Conservation (phyloP, 768 basidiomycete species). For the Sistotremastrum suecicum region DNA sequence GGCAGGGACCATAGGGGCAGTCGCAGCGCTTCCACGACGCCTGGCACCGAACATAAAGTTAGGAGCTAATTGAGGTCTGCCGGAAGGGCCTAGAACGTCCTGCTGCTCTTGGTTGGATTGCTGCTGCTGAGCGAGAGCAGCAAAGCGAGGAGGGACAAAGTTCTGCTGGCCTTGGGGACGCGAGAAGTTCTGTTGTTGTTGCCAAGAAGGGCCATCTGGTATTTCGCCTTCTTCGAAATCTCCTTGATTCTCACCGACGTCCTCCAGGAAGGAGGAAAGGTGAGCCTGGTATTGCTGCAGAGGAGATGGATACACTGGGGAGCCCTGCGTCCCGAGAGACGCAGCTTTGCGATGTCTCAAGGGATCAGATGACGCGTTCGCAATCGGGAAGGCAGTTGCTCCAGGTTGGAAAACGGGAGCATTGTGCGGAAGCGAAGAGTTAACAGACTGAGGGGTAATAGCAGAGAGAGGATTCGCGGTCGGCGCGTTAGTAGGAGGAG, state of each 20-base stretch:
- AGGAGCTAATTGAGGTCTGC: conserved; percentile 84
- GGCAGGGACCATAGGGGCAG: conserved; percentile 48
- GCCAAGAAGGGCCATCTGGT: background rate
- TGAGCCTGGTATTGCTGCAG: conserved; percentile 63
- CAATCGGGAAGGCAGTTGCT: conserved; percentile 37
- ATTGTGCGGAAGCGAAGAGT: conserved; percentile 45
- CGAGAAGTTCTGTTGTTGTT: conserved; percentile 34
- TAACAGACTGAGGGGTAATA: conserved; percentile 28
- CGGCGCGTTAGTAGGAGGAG: conserved; percentile 38
- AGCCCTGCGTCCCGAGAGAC: conserved; percentile 42
- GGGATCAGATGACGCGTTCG: conserved; percentile 27
- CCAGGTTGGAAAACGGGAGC: conserved; percentile 69
- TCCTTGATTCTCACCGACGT: conserved; percentile 47
- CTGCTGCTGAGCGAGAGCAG: conserved; percentile 61
- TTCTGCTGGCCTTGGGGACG: conserved; percentile 57
- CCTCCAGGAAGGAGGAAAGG: conserved; percentile 75
- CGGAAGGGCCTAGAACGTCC: conserved; percentile 52
- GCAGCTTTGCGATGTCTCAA: conserved; percentile 72
- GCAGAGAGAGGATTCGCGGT: conserved; percentile 24
- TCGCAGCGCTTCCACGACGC: conserved; percentile 31
- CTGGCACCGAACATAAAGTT: conserved; percentile 78
- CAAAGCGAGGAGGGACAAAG: conserved; percentile 83
- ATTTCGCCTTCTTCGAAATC: conserved; percentile 71
- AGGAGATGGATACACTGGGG: conserved; percentile 11
- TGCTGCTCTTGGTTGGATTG: conserved; percentile 29